phyloP scores from a whole-genome alignment of 192 early-diverging fungal genomes.

The Podila clonocystis region DNA sequence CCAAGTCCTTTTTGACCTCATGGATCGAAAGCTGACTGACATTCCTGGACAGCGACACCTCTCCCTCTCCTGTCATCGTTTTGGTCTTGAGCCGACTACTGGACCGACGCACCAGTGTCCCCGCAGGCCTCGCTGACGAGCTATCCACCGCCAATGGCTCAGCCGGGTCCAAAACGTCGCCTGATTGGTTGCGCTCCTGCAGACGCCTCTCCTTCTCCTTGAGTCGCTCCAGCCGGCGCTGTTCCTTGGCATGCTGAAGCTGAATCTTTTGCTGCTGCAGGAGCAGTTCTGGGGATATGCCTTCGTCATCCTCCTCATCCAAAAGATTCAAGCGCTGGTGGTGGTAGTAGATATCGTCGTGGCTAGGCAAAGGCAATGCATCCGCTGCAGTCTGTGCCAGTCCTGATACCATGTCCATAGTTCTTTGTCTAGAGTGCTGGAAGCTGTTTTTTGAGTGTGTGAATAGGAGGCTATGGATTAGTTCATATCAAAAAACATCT shows the following conservation, averaged over 20 bases:
- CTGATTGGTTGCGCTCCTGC: not conserved
- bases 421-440: slow-evolving; percentile 43
- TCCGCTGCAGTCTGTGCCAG: slow-evolving; percentile 43
- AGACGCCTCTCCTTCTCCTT: slow-evolving; percentile 11
- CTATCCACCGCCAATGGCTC: not conserved
- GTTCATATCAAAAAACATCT: not conserved
- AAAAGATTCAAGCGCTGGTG: slow-evolving; percentile 40
- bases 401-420: slow-evolving; percentile 45
- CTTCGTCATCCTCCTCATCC: slow-evolving; percentile 35
- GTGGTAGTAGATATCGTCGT: slow-evolving; percentile 50
- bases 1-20: not conserved
- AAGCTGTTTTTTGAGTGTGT: slow-evolving; percentile 13
- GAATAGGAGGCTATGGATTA: not conserved
- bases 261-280: slow-evolving; percentile 15
- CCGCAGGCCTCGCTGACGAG: not conserved
- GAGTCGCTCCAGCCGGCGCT: slow-evolving; percentile 16
- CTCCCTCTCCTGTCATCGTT: not conserved
- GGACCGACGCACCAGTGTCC: slow-evolving; percentile 21
- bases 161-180: not conserved
- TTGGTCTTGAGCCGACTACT: not conserved
- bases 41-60: slow-evolving; percentile 9
- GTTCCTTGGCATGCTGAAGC: slow-evolving; percentile 28
- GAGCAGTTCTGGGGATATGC: not conserved
- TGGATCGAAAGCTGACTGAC: slow-evolving; percentile 19
- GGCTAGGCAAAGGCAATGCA: slow-evolving; percentile 39